phyloP scores from a whole-genome alignment of 768 basidiomycete genomes.

The Lactarius hatsudake region DNA sequence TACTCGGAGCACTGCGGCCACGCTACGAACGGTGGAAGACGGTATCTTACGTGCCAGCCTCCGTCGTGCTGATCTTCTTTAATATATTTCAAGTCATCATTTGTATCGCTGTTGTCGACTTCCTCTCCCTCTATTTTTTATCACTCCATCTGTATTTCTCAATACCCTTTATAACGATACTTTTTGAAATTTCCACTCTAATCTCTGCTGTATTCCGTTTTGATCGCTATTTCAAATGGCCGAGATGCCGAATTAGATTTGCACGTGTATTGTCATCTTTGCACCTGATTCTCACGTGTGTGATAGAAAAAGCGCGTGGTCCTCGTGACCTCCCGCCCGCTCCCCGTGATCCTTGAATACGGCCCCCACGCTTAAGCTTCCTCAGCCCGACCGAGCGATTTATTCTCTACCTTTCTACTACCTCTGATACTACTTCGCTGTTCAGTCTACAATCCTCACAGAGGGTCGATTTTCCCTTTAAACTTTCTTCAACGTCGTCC shows the following conservation, averaged over 20 bases:
- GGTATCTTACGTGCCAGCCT: conserved; percentile 70
- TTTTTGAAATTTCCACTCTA: no score
- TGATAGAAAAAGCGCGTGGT: conserved; percentile 26
- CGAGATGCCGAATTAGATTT: conserved; percentile 25
- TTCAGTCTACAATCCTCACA: background rate
- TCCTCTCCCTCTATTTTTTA: background rate
- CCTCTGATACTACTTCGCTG: background rate
- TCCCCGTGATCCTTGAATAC: conserved; percentile 25
- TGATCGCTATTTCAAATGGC: background rate
- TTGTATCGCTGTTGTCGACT: conserved; percentile 5
- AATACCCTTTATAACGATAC: background rate
- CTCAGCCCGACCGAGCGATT: background rate
- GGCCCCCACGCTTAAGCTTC: background rate
- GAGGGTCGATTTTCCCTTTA: background rate
- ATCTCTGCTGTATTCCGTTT: no score
- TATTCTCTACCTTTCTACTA: background rate
- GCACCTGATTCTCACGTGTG: conserved; percentile 30
- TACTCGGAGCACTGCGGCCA: conserved; percentile 69
- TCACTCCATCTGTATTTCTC: conserved; percentile 1
- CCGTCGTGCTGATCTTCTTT: conserved; percentile 68
- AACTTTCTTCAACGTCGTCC: background rate
- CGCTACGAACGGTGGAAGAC: conserved; percentile 63
- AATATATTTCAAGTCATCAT: conserved; percentile 5
- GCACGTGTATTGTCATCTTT: conserved; percentile 26
- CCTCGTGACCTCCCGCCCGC: conserved; percentile 25